Base-by-base conservation (phyloP, 768 basidiomycete genomes). In the Ephemerocybe angulata region DNA sequence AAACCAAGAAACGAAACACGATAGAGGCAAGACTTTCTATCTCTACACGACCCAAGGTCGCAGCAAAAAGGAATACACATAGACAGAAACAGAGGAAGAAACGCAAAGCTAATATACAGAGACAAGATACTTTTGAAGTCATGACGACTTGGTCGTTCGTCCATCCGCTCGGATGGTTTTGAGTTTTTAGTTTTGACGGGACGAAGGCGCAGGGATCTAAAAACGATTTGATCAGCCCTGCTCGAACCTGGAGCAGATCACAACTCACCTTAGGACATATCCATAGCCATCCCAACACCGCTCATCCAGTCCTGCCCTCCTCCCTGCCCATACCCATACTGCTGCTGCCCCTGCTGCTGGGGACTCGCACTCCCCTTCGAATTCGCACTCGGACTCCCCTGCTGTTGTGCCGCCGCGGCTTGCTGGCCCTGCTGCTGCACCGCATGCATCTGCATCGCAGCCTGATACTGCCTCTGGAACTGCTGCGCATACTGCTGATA, bases 381-480 rank as follows among this genome's bases (percentile, higher is more conserved):
- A 40, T 40, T 17, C 37, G 15, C 17, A 15, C 21, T 15, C 15
- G 37, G 37, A 15, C 17, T 17, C 37, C 37, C 37, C 37, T 15
- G 37, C 37, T 40, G 37, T 40, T 40, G n/a, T 42, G 19, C 40
- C 7, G 11, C 40, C 22, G 40, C 19, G 11, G 25, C 44, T 46
- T 35, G 33, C 8, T 35, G 33, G 17, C 8, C 33, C 44, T 46
- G 44, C 44, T 46, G 44, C 44, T 46, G 44, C 11, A 25, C 44
- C 19, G 44, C 43, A 28, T 47, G 46, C 46, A 47, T 47, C 41
- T 54, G 58, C 22, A 62, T 51, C n/a, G 55, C 58, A 43, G 54
- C 56, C 27, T 63, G 62, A 55, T 60, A 58, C 47, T 58, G 63
- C 33, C 59, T 59, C 44, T 62, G 59, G 24, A 60, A 54, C 56